A percentile compares a stretch with the other conserved stretches of the same genome.
phyloP scores from a whole-genome alignment of 345 rosid species.

The Physaria fendleri region DNA sequence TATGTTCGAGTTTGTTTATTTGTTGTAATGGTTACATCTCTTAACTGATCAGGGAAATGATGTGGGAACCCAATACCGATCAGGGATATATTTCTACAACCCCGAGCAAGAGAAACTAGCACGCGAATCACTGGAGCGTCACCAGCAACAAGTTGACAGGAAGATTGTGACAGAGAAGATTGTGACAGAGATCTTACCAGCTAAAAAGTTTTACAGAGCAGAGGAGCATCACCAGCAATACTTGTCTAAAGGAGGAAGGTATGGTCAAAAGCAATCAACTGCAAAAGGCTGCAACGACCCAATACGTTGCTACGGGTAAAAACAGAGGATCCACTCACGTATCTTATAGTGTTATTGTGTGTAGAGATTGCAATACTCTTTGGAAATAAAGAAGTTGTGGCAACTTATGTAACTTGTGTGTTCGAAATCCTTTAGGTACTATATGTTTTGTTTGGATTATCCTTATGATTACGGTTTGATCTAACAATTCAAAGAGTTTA shows the following conservation, averaged over 20 bases:
- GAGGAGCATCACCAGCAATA: slow-evolving; percentile 92
- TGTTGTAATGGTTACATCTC: too few relatives aligned
- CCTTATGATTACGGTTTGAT: too few relatives aligned
- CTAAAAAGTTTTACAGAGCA: slow-evolving; percentile 81
- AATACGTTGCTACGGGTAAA: slow-evolving; percentile 77
- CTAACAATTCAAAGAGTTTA: too few relatives aligned
- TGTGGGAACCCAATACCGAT: slow-evolving; percentile 83
- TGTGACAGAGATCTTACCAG: slow-evolving; percentile 80
- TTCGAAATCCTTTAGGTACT: too few relatives aligned
- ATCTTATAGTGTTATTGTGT: too few relatives aligned
- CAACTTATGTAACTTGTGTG: too few relatives aligned
- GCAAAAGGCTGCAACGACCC: slow-evolving; percentile 86
- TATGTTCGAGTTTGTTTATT: too few relatives aligned
- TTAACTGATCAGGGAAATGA: slow-evolving; percentile 48
- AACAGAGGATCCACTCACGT: slow-evolving; percentile 11
- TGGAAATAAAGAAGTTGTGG: too few relatives aligned
- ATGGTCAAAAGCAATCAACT: slow-evolving; percentile 65
- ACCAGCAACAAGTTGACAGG: slow-evolving; percentile 46
- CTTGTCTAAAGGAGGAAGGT: slow-evolving; percentile 78
- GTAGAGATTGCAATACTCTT: too few relatives aligned
- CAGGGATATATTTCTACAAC: slow-evolving; percentile 69
- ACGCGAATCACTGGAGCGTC: slow-evolving; percentile 53
- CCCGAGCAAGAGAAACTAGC: slow-evolving; percentile 84
- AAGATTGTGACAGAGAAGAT: slow-evolving; percentile 42
- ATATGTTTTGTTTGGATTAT: too few relatives aligned